Conservation (phyloP, 2,329 filamentous ascomycete genomes). For the Fonsecaea monophora region DNA sequence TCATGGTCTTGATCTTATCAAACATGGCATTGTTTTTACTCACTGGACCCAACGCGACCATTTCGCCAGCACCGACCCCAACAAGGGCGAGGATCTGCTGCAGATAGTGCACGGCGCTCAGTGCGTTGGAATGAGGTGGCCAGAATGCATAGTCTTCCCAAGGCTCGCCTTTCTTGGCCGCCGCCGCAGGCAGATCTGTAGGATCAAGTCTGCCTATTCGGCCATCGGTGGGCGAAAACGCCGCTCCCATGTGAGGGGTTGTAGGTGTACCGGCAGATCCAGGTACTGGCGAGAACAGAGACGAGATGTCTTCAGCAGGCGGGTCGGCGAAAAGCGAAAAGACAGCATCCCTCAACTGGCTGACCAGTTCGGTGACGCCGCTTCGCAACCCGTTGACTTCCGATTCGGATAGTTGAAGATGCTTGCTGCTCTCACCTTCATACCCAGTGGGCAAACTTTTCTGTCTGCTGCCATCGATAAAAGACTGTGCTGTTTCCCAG, state of each 20-base stretch:
- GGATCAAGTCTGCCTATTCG: conserved; percentile 78
- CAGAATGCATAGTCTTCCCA: conserved; percentile 97
- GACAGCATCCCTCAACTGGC: conserved; percentile 79
- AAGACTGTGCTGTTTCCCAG: conserved; percentile 89
- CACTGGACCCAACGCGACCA: conserved; percentile 76
- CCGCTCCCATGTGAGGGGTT: conserved; percentile 71
- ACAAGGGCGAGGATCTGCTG: conserved; percentile 81
- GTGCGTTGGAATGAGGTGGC: conserved; percentile 89
- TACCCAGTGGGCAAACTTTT: conserved; percentile 78
- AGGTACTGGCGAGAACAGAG: conserved; percentile 81
- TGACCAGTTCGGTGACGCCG: conserved; percentile 81
- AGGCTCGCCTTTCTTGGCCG: conserved; percentile 77
- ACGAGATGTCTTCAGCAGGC: conserved; percentile 87
- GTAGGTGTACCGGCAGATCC: conserved; percentile 48
- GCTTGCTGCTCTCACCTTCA: conserved; percentile 78
- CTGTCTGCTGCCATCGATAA: conserved; percentile 86
- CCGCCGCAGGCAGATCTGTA: conserved; percentile 76
- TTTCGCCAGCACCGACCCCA: conserved; percentile 84
- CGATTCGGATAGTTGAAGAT: conserved; percentile 78
- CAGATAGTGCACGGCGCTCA: conserved; percentile 91
- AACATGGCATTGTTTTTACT: conserved; percentile 62
- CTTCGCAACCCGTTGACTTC: conserved; percentile 75
- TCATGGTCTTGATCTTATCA: conserved; percentile 76
- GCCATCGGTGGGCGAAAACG: conserved; percentile 68
- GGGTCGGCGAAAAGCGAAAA: conserved; percentile 83